Percentiles rank a stretch among this genome's conserved stretches.
These are phyloP conservation scores for Phragmites australis DNA, from an alignment of 176 grass and related monocot species.

Conservation along the genomic window DNA sequence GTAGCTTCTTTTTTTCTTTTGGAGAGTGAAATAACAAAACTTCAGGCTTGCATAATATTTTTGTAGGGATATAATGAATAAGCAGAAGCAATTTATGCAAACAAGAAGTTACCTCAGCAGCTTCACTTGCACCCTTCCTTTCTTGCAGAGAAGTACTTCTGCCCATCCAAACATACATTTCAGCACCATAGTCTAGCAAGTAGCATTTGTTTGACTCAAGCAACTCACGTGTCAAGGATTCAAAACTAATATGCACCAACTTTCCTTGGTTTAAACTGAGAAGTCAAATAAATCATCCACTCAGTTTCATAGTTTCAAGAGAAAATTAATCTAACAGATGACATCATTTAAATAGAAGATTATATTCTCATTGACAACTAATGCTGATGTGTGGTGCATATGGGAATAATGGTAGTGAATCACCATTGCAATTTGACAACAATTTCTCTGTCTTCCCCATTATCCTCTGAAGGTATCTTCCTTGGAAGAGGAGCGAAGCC, in stretches of 20 bases:
- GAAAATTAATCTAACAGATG: slow-evolving; percentile 23
- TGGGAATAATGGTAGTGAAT: slow-evolving; percentile 3
- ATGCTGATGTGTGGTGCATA: not conserved
- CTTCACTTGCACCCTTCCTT: slow-evolving; percentile 78
- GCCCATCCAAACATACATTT: slow-evolving; percentile 90
- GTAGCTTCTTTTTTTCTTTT: not conserved
- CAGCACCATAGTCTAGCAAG: slow-evolving; percentile 69
- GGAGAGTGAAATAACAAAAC: not conserved
- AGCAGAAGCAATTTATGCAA: slow-evolving; percentile 2
- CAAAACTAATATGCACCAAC: slow-evolving; percentile 48
- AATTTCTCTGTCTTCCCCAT: slow-evolving; percentile 39
- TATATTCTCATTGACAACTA: not conserved
- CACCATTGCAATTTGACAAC: slow-evolving; percentile 75
- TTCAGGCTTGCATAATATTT: not conserved
- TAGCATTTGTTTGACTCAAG: slow-evolving; percentile 92
- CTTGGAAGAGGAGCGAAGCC: slow-evolving; percentile 95
- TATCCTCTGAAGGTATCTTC: slow-evolving; percentile 56
- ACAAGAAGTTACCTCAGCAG: slow-evolving; percentile 70
- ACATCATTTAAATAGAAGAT: slow-evolving; percentile 19
- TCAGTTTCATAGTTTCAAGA: slow-evolving; percentile 39
- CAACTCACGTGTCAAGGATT: slow-evolving; percentile 64
- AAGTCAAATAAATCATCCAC: slow-evolving; percentile 21
- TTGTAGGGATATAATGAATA: not conserved
- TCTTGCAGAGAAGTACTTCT: slow-evolving; percentile 84
- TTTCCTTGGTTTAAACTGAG: slow-evolving; percentile 70